Conservation (phyloP, 352 stramenopile species). For the Aphanomyces invadans region DNA sequence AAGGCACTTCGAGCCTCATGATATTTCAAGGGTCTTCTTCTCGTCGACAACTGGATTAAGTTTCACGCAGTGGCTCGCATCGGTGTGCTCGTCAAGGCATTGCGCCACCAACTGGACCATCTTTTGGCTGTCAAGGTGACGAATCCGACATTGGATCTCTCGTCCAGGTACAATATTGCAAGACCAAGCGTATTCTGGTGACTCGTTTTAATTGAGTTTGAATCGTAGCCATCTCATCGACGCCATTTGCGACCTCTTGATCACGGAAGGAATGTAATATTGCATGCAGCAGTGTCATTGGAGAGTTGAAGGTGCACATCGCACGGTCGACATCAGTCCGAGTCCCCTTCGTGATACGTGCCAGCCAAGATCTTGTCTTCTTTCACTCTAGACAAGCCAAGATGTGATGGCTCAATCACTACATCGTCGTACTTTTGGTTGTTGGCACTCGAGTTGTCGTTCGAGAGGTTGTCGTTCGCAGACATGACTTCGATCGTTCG, state of each 20-base stretch:
- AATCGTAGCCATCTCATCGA: constrained; percentile 7
- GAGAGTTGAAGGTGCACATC: too few relatives aligned
- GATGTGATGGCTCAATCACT: constrained; percentile 32
- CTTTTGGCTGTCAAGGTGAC: constrained; percentile 93
- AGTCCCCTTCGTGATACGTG: constrained; percentile 58
- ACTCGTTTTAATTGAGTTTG: neutral
- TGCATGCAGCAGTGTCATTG: too few relatives aligned
- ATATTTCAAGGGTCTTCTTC: constrained; percentile 49
- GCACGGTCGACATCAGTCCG: too few relatives aligned
- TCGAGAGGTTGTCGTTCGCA: neutral
- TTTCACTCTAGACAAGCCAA: constrained; percentile 49
- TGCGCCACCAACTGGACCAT: constrained; percentile 90
- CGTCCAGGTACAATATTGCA: constrained; percentile 35
- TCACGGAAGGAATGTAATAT: constrained; percentile 26
- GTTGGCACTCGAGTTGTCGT: constrained; percentile 31
- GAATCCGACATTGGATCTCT: constrained; percentile 86
- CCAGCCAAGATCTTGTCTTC: constrained; percentile 58
- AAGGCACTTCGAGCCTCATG: constrained; percentile 39
- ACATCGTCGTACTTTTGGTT: constrained; percentile 41
- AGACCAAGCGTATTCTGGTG: too few relatives aligned
- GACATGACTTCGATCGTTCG: constrained; percentile 10
- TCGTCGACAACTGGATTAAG: constrained; percentile 87
- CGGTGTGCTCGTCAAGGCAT: constrained; percentile 93
- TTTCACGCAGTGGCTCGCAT: constrained; percentile 92
- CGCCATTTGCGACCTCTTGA: constrained; percentile 23